phyloP scores from a whole-genome alignment of 2,329 filamentous ascomycete species.

The Fusarium concolor region DNA sequence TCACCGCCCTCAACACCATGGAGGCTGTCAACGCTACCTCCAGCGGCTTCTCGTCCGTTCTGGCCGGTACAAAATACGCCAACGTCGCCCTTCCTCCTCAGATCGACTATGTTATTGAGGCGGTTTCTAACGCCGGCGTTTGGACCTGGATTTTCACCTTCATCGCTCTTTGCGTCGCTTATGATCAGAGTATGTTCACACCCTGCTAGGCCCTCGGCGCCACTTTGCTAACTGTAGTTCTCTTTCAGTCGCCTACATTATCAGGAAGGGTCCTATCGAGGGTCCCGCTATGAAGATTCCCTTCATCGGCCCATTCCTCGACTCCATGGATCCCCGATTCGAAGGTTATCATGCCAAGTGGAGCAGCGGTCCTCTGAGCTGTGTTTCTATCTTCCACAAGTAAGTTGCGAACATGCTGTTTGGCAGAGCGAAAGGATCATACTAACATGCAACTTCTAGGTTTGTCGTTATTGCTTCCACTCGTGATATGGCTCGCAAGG shows the following conservation, averaged over 20 bases:
- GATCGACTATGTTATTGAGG: conserved; percentile 65
- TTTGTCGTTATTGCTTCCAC: conserved; percentile 97
- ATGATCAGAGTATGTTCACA: conserved; percentile 84
- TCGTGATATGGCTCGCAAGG: conserved; percentile 94
- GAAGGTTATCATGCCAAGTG: conserved; percentile 93
- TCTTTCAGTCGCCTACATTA: conserved; percentile 76
- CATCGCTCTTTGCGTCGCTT: conserved; percentile 77
- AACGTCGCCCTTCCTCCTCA: conserved; percentile 65
- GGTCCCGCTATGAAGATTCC: conserved; percentile 82
- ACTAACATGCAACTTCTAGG: conserved; percentile 57
- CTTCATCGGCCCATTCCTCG: conserved; percentile 94
- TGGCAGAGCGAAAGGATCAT: not conserved
- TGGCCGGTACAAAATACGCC: conserved; percentile 69
- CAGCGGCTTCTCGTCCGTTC: conserved; percentile 73
- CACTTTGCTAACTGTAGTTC: conserved; percentile 35
- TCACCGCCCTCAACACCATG: conserved; percentile 52
- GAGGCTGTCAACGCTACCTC: conserved; percentile 71
- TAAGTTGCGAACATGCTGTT: conserved; percentile 58
- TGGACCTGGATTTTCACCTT: conserved; percentile 76
- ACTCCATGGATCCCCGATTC: conserved; percentile 93
- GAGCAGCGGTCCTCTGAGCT: conserved; percentile 90
- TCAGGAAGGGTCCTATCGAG: conserved; percentile 79
- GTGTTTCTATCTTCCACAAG: conserved; percentile 99
- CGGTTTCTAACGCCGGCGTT: conserved; percentile 67
- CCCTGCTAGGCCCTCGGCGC: not conserved